phyloP scores from a whole-genome alignment of 495 filamentous ascomycete genomes.

The Aspergillus haitiensis region DNA sequence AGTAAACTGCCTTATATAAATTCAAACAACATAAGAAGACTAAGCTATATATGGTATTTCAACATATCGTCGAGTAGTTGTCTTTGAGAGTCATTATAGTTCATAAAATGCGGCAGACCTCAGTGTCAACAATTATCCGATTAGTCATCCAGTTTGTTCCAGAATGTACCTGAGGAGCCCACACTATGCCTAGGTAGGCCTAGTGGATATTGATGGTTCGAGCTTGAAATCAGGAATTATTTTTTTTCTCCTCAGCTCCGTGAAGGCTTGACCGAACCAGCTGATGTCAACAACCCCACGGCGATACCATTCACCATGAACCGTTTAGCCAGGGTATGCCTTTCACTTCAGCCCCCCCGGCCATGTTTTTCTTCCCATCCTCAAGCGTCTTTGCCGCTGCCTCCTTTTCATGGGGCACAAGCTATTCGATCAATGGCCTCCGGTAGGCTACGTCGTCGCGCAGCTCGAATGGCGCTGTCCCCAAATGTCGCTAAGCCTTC shows the following conservation, averaged over 20 bases:
- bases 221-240: conserved; percentile 23
- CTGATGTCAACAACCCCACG: background rate
- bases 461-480: conserved; percentile 80
- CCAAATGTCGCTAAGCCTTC: conserved; percentile 60
- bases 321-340: conserved; percentile 34
- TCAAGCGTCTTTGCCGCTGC: conserved; percentile 24
- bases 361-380: conserved; percentile 46
- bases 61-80: too few species aligned
- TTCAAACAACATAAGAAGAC: too few species aligned
- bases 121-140: too few species aligned
- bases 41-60: too few species aligned
- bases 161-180: background rate
- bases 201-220: conserved; percentile 27
- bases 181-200: conserved; percentile 28
- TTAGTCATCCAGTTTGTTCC: too few species aligned
- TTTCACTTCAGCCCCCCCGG: conserved; percentile 31
- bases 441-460: conserved; percentile 42
- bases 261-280: background rate
- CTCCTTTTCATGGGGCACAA: conserved; percentile 34
- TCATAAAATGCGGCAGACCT: too few species aligned
- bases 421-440: conserved; percentile 43
- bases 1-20: too few species aligned
- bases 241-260: conserved; percentile 13
- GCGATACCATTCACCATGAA: conserved; percentile 17
- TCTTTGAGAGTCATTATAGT: too few species aligned